These are phyloP conservation scores for Toxicodendron radicans DNA, from an alignment of 345 rosid species.

Conservation along the genomic window DNA sequence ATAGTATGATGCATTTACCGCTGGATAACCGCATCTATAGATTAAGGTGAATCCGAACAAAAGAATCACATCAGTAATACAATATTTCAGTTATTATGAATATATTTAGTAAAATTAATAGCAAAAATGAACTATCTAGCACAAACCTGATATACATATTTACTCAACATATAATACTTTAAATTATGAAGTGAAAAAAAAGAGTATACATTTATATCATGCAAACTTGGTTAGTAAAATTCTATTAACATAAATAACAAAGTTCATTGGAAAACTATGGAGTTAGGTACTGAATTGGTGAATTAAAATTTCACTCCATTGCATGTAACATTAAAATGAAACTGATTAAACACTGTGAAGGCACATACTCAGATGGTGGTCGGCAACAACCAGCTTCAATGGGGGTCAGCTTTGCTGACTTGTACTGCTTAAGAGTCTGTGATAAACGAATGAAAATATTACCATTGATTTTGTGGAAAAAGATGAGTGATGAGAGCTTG, in stretches of 20 bases:
- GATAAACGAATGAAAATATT: constrained; percentile 21
- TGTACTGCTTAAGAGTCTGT: constrained; percentile 69
- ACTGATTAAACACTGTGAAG: constrained; percentile 1
- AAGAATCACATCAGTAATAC: neutral
- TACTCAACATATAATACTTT: neutral
- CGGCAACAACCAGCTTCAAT: constrained; percentile 95
- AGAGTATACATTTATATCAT: neutral
- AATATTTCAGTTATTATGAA: neutral
- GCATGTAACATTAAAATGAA: neutral
- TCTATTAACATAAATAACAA: neutral
- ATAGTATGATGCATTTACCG: constrained; percentile 68
- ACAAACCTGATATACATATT: neutral
- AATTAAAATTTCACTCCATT: neutral
- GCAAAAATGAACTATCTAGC: neutral
- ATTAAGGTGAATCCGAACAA: constrained; percentile 12
- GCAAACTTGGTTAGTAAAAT: neutral
- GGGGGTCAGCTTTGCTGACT: constrained; percentile 70
- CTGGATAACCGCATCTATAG: constrained; percentile 86
- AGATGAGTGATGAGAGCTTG: neutral
- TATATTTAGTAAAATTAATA: too few relatives aligned
- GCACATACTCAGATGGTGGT: constrained; percentile 82
- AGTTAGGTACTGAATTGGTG: neutral
- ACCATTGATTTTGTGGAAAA: constrained; percentile 17
- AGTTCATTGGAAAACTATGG: neutral
- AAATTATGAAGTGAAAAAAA: neutral